Percentiles rank a stretch among this genome's conserved stretches.
Evolutionary conservation across 2,329 filamentous ascomycete species (phyloP).

Genomic region (Colletotrichum viniferum): DNA sequence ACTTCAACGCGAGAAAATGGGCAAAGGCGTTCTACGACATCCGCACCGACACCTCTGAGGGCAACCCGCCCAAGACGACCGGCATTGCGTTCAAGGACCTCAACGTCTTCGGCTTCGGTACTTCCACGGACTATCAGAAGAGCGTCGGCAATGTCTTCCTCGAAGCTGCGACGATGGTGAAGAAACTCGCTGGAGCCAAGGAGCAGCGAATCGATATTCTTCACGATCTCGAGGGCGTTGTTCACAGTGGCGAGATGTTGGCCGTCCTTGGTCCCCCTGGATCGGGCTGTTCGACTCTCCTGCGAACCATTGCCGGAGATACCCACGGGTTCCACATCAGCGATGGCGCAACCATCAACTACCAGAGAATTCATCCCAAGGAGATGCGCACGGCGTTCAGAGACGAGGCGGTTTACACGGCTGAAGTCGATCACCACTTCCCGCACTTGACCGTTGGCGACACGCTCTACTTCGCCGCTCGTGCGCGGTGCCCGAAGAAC

Average conservation of each 20-base stretch:
- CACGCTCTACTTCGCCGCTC: constrained; percentile 65
- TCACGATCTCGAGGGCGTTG: constrained; percentile 54
- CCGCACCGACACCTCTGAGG: constrained; percentile 26
- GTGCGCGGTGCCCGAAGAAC: constrained; percentile 52
- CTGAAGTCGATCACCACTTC: constrained; percentile 68
- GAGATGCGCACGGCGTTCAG: constrained; percentile 22
- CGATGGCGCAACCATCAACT: constrained; percentile 14
- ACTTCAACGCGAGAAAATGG: constrained; percentile 48
- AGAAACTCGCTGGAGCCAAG: constrained; percentile 28
- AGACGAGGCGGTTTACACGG: constrained; percentile 72
- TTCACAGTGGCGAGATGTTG: constrained; percentile 60
- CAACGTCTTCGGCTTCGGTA: constrained; percentile 45
- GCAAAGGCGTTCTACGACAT: constrained; percentile 40
- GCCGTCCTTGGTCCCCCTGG: constrained; percentile 60
- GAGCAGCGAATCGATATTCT: constrained; percentile 51
- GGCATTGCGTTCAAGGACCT: constrained; percentile 48
- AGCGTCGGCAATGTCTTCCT: constrained; percentile 42
- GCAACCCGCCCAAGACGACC: constrained; percentile 31
- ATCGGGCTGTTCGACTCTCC: constrained; percentile 68
- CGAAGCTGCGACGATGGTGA: constrained; percentile 29
- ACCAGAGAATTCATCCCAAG: constrained; percentile 15
- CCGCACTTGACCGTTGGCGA: constrained; percentile 63
- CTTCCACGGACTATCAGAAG: constrained; percentile 46
- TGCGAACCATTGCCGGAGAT: constrained; percentile 69
- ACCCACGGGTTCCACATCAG: constrained; percentile 59